Conservation (phyloP, 2,329 filamentous ascomycete species). For the Paecilomyces sp. region DNA sequence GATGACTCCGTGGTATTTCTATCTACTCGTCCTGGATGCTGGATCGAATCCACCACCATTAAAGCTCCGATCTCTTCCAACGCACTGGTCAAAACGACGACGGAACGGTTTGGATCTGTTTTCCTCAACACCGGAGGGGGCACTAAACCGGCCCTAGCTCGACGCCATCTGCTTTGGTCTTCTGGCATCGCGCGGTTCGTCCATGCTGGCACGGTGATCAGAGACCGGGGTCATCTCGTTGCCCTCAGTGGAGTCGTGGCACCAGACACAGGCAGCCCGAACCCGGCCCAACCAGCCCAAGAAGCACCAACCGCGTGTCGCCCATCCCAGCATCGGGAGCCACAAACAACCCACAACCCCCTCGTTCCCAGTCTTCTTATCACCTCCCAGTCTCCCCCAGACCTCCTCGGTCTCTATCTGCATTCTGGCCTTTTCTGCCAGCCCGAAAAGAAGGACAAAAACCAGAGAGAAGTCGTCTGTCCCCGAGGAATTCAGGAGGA, state of each 20-base stretch:
- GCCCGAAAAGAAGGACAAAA: not conserved
- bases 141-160: not conserved
- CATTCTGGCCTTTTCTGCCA: conserved; percentile 12
- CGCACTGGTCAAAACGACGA: not conserved
- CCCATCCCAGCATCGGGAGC: conserved; percentile 8
- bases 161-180: not conserved
- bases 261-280: conserved; percentile 32
- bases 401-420: conserved; percentile 17
- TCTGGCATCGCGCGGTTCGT: not conserved
- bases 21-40: not conserved
- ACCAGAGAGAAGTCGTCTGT: not conserved
- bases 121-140: not conserved
- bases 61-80: not conserved
- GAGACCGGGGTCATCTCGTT: conserved; percentile 8
- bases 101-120: not conserved
- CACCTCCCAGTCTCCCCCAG: conserved; percentile 20
- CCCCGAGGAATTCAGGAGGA: not conserved
- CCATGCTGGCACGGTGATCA: not conserved
- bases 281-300: conserved; percentile 28
- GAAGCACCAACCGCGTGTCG: conserved; percentile 9
- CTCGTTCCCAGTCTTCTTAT: conserved; percentile 19
- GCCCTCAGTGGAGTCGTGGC: conserved; percentile 31
- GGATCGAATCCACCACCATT: not conserved
- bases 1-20: not conserved
- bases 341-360: conserved; percentile 11